phyloP scores from a whole-genome alignment of 2,329 filamentous ascomycete genomes.

The Paecilomyces formosus region DNA sequence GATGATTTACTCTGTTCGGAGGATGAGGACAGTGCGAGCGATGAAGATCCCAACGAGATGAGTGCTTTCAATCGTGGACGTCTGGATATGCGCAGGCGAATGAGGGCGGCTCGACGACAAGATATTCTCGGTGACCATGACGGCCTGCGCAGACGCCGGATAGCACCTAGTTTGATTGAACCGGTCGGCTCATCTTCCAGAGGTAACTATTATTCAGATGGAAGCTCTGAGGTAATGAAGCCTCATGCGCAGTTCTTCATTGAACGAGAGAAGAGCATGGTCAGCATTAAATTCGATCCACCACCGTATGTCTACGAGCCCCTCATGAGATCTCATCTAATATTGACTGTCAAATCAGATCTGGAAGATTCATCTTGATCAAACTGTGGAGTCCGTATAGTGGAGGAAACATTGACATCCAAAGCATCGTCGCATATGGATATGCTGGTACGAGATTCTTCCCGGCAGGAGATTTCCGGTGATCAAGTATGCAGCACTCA shows the following conservation, averaged over 20 bases:
- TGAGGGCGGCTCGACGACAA: conserved; percentile 13
- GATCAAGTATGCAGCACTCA: not conserved
- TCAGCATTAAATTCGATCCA: conserved; percentile 67
- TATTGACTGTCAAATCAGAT: conserved; percentile 33
- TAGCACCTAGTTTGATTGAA: conserved; percentile 19
- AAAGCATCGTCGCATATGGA: conserved; percentile 74
- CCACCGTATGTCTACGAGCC: conserved; percentile 27
- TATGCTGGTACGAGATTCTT: conserved; percentile 83
- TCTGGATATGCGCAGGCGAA: conserved; percentile 17
- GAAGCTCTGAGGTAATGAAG: conserved; percentile 47
- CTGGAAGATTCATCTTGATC: conserved; percentile 73
- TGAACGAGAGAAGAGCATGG: conserved; percentile 71
- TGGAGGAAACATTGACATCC: conserved; percentile 78
- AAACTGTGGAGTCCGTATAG: conserved; percentile 81
- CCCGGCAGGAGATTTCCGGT: conserved; percentile 59
- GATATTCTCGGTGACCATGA: conserved; percentile 6
- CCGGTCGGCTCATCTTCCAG: conserved; percentile 11
- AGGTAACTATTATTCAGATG: not conserved
- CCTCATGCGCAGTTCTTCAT: conserved; percentile 81
- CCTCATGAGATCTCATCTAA: not conserved
- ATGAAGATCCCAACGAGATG: conserved; percentile 16
- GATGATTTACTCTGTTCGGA: conserved; percentile 24
- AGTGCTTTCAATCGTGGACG: conserved; percentile 18
- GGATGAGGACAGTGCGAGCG: conserved; percentile 24
- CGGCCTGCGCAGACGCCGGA: conserved; percentile 13